A percentile compares a stretch with the other conserved stretches of the same genome.
Evolutionary conservation across 2,329 filamentous ascomycete genomes (phyloP).

Genomic region (Massarina eburnea): DNA sequence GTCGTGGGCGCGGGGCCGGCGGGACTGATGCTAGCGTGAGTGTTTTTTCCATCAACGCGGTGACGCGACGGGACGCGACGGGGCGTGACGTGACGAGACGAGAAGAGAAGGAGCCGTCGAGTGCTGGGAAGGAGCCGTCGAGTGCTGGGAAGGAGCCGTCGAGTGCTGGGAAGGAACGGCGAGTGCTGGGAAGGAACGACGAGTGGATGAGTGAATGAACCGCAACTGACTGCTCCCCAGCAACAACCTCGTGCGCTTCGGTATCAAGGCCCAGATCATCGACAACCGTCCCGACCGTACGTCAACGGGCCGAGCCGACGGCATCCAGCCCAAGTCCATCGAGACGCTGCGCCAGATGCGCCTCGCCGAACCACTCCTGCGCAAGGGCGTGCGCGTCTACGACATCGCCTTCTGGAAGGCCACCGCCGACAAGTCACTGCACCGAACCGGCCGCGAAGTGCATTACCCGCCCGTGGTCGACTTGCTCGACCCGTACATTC

Average conservation of each 20-base stretch:
- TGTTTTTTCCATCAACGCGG: conserved; percentile 23
- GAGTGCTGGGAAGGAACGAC: no score
- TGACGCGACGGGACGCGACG: no score
- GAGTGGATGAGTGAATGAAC: no score
- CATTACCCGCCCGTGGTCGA: conserved; percentile 63
- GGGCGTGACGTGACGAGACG: no score
- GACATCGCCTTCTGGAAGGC: conserved; percentile 71
- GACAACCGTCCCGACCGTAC: conserved; percentile 71
- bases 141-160: no score
- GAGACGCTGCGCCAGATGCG: conserved; percentile 75
- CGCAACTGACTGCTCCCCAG: conserved; percentile 31
- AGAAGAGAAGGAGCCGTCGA: no score
- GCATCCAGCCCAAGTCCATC: conserved; percentile 75
- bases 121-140: no score
- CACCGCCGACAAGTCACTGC: conserved; percentile 47
- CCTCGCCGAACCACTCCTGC: conserved; percentile 67
- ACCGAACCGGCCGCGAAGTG: conserved; percentile 64
- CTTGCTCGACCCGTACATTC: conserved; percentile 55
- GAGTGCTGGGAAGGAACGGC: no score
- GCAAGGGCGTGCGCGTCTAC: conserved; percentile 69
- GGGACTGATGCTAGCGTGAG: conserved; percentile 45
- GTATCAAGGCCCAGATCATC: conserved; percentile 65
- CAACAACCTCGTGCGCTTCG: conserved; percentile 63
- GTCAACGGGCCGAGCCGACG: conserved; percentile 68
- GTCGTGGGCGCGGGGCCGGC: conserved; percentile 48